phyloP scores from a whole-genome alignment of 208 protist species.

The Vickermania ingenoplastis region DNA sequence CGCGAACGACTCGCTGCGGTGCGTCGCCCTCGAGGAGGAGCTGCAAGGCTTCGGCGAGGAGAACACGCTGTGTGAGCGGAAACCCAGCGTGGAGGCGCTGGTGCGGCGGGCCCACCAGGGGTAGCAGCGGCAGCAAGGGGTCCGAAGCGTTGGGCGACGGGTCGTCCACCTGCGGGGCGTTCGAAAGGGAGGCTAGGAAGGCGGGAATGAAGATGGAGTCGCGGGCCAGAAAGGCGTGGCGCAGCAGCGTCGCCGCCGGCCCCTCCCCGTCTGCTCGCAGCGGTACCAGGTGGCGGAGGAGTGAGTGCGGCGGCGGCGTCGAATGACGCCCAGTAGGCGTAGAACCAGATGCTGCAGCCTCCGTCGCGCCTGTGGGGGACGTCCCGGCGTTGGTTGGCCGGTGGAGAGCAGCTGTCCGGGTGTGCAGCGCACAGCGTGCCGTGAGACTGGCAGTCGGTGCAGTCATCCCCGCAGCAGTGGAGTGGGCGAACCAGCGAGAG shows the following conservation, averaged over 20 bases:
- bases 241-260: constrained; percentile 36
- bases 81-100: constrained; percentile 67
- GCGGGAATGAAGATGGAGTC: constrained; percentile 33
- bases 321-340: too few species aligned
- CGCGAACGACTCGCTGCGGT: constrained; percentile 68
- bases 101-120: constrained; percentile 6
- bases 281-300: constrained; percentile 68
- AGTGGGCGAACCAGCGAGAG: too few species aligned
- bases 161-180: not conserved
- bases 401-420: too few species aligned
- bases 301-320: constrained; percentile 19
- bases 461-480: too few species aligned
- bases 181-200: not conserved
- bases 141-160: not conserved
- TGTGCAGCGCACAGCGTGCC: too few species aligned
- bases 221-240: constrained; percentile 65
- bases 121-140: not conserved
- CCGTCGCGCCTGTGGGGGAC: too few species aligned
- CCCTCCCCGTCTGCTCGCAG: constrained; percentile 51
- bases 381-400: too few species aligned
- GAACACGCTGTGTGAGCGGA: constrained; percentile 61
- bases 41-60: constrained; percentile 80
- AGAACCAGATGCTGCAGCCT: too few species aligned
- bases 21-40: constrained; percentile 47
- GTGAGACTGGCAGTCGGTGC: too few species aligned